Conservation (phyloP, 148 eudicot species). For the Chenopodium suecicum region DNA sequence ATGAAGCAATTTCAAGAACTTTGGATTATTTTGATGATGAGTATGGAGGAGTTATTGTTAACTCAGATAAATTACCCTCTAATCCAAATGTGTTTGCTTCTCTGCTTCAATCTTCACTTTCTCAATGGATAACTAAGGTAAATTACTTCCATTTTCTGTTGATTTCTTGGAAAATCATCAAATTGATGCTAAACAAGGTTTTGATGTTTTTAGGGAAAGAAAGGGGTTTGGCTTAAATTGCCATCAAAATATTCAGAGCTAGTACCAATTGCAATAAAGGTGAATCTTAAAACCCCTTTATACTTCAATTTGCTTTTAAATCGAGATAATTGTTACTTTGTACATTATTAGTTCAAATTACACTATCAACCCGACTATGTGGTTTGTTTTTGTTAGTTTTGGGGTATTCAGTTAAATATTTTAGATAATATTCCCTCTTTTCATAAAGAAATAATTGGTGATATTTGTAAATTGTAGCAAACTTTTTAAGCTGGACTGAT, state of each 20-base stretch:
- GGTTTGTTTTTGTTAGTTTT: not conserved
- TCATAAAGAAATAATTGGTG: not conserved
- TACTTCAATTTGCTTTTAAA: no score
- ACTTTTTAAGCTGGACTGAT: not conserved
- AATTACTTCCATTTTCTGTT: not conserved
- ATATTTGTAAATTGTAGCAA: not conserved
- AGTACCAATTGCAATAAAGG: conserved; percentile 80
- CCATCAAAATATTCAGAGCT: conserved; percentile 63
- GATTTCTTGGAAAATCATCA: no score
- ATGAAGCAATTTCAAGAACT: conserved; percentile 39
- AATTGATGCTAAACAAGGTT: not conserved
- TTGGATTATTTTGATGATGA: conserved; percentile 70
- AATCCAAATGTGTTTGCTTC: conserved; percentile 57
- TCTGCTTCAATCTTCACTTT: conserved; percentile 55
- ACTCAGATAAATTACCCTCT: conserved; percentile 58
- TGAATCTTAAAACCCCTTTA: conserved; percentile 11
- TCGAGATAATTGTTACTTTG: not conserved
- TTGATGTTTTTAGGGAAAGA: conserved; percentile 55
- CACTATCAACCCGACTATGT: not conserved
- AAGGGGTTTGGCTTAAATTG: conserved; percentile 88
- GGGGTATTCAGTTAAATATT: not conserved
- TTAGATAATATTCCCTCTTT: not conserved
- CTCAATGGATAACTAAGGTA: conserved; percentile 69
- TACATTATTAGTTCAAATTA: no score
- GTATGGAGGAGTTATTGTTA: conserved; percentile 72